Evolutionary conservation across 1,284 basidiomycete species (phyloP).

Genomic region (Rhodotorula sp.): DNA sequence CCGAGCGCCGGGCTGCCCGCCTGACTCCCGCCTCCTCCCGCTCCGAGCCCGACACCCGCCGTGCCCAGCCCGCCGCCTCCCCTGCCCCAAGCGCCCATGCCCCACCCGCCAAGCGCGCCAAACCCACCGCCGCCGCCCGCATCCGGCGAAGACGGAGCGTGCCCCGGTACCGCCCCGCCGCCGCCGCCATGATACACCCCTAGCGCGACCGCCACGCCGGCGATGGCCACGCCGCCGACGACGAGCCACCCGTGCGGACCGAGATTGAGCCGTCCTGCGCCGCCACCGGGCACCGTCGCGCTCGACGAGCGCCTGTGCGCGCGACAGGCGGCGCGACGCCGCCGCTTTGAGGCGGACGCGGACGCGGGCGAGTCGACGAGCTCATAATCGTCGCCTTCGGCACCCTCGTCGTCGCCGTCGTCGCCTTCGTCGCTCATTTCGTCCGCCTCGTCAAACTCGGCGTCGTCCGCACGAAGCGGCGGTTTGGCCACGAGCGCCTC

Average conservation of each 20-base stretch:
- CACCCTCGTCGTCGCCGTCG: neutral
- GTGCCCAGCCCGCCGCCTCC: slow-evolving; percentile 6
- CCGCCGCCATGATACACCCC: slow-evolving; percentile 12
- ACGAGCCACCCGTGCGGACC: slow-evolving; percentile 34
- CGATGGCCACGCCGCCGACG: slow-evolving; percentile 24
- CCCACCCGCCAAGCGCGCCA: too few relatives aligned
- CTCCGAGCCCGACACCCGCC: slow-evolving; percentile 14
- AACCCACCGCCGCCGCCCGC: too few relatives aligned
- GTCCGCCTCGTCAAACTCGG: slow-evolving; percentile 3
- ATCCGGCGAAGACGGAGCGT: neutral
- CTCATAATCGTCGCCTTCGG: slow-evolving; percentile 17
- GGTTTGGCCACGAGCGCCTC: neutral
- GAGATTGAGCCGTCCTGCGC: slow-evolving; percentile 14
- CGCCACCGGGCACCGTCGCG: too few relatives aligned
- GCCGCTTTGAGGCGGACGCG: neutral
- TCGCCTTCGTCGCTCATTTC: slow-evolving; percentile 19
- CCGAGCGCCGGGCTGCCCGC: neutral
- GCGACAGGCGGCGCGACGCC: neutral
- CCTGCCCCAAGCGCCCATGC: neutral
- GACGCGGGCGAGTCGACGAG: slow-evolving; percentile 4
- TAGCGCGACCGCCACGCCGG: slow-evolving; percentile 26
- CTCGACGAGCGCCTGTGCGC: neutral
- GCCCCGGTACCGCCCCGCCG: neutral
- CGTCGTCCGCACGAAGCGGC: slow-evolving; percentile 11
- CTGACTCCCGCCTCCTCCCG: neutral